These are phyloP conservation scores for Eruca vesicaria DNA, from an alignment of 441 rosid species.

Conservation along the genomic window DNA sequence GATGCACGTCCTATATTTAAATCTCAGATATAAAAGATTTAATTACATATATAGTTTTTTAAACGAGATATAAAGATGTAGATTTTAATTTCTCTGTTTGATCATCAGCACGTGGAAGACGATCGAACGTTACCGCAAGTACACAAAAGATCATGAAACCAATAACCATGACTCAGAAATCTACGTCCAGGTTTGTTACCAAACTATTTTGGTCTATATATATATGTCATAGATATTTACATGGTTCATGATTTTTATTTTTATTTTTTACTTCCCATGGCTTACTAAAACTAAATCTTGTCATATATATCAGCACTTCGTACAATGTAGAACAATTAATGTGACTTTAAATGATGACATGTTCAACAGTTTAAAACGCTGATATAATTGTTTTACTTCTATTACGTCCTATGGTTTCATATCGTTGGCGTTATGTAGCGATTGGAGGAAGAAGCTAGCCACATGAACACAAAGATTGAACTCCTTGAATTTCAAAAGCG, in stretches of 20 bases:
- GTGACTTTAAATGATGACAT: background rate
- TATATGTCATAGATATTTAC: background rate
- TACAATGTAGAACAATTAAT: background rate
- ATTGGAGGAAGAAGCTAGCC: slow-evolving; percentile 43
- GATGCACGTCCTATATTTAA: background rate
- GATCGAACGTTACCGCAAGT: slow-evolving; percentile 46
- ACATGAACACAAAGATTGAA: slow-evolving; percentile 52
- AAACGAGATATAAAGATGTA: background rate
- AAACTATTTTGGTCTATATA: slow-evolving; percentile 3
- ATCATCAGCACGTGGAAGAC: slow-evolving; percentile 51
- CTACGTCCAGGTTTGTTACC: slow-evolving; percentile 44
- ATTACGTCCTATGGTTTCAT: background rate
- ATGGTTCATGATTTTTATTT: slow-evolving; percentile 1
- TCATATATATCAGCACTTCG: background rate
- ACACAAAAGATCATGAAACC: slow-evolving; percentile 29
- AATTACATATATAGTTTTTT: background rate
- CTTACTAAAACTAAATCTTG: slow-evolving; percentile 11
- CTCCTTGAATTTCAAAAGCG: slow-evolving; percentile 46
- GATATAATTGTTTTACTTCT: no score
- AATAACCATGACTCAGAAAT: slow-evolving; percentile 25
- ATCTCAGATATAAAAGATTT: background rate
- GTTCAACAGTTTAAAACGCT: background rate
- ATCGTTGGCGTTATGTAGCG: slow-evolving; percentile 43
- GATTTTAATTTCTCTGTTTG: background rate
- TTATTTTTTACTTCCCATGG: background rate